A percentile compares a stretch with the other conserved stretches of the same genome.
These are phyloP conservation scores for Ogataea polymorpha DNA, from an alignment of 805 yeast species.

Conservation along the genomic window DNA sequence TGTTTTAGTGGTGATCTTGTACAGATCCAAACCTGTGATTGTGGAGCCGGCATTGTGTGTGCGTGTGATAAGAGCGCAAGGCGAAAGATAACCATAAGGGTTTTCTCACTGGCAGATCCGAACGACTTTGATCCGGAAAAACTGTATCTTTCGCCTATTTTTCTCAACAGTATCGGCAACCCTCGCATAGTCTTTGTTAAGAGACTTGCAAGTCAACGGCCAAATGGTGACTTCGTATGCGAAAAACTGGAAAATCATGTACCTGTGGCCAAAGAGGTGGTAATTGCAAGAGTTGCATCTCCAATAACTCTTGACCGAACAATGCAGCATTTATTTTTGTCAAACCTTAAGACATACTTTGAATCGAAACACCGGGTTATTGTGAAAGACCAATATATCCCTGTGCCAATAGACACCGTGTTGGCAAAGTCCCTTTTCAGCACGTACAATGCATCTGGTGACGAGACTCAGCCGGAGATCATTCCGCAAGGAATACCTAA, in stretches of 20 bases:
- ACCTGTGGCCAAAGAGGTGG: slow-evolving; percentile 59
- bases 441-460: slow-evolving; percentile 28
- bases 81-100: slow-evolving; percentile 32
- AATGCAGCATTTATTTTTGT: slow-evolving; percentile 57
- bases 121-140: slow-evolving; percentile 38
- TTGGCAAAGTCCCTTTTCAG: slow-evolving; percentile 56
- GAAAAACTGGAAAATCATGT: slow-evolving; percentile 22
- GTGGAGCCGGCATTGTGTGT: slow-evolving; percentile 17
- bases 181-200: slow-evolving; percentile 26
- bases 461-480: slow-evolving; percentile 29
- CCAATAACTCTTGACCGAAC: slow-evolving; percentile 65
- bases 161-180: slow-evolving; percentile 46
- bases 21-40: slow-evolving; percentile 20
- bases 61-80: slow-evolving; percentile 15
- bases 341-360: slow-evolving; percentile 60
- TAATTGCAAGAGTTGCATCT: slow-evolving; percentile 64
- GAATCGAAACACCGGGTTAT: slow-evolving; percentile 58
- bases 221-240: slow-evolving; percentile 21
- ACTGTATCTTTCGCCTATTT: slow-evolving; percentile 62
- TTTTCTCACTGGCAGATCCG: slow-evolving; percentile 67
- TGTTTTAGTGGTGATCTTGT: slow-evolving; percentile 69
- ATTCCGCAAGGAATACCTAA: slow-evolving; percentile 65
- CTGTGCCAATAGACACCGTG: slow-evolving; percentile 71
- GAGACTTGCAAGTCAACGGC: slow-evolving; percentile 20
- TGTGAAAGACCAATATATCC: slow-evolving; percentile 63